Evolutionary conservation across 768 basidiomycete species (phyloP).

Genomic region (Termitomyces sp.): DNA sequence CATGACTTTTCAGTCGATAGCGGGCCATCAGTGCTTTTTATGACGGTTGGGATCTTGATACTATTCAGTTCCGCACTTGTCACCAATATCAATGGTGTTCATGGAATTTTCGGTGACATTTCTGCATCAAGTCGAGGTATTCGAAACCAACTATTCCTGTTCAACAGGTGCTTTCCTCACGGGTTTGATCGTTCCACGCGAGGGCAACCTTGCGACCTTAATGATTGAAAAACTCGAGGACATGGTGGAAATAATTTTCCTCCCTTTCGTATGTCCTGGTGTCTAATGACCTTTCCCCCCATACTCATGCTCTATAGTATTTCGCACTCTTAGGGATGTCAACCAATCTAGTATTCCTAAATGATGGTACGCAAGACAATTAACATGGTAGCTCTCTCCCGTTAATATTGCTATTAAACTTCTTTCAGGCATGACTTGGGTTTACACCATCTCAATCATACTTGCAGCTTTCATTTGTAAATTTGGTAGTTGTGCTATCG

Average conservation of each 20-base stretch:
- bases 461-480: conserved; percentile 80
- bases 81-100: conserved; percentile 89
- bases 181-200: conserved; percentile 80
- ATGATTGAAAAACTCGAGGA: conserved; percentile 94
- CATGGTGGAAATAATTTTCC: conserved; percentile 85
- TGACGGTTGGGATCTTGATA: conserved; percentile 78
- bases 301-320: conserved; percentile 48
- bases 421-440: conserved; percentile 74
- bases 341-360: conserved; percentile 86
- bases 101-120: conserved; percentile 78
- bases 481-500: conserved; percentile 79
- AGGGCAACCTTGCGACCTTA: conserved; percentile 80
- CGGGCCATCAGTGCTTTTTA: conserved; percentile 84
- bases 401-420: background rate
- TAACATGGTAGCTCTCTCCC: background rate
- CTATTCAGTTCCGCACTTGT: conserved; percentile 89
- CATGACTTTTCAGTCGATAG: conserved; percentile 45
- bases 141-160: background rate
- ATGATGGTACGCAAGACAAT: conserved; percentile 50
- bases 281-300: conserved; percentile 1
- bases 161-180: conserved; percentile 72
- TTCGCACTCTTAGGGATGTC: conserved; percentile 90
- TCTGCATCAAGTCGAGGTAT: background rate
- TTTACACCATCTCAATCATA: conserved; percentile 78
- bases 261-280: conserved; percentile 61